These are phyloP conservation scores for Aegilops longissima DNA, from an alignment of 176 grass and related monocot species.

Conservation along the genomic window DNA sequence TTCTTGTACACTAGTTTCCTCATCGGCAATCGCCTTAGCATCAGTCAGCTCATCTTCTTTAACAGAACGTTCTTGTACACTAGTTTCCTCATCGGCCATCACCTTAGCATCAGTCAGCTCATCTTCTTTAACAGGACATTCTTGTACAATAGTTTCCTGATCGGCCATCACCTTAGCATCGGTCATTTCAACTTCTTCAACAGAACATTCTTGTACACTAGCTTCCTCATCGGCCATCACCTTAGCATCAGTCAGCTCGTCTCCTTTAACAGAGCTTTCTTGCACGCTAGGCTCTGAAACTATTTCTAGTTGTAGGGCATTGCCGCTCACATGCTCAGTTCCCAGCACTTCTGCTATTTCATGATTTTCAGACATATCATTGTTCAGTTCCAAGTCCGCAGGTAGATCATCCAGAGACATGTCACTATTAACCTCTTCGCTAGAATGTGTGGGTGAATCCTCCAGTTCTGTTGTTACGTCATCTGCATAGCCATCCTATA, in stretches of 20 bases:
- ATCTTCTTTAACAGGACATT: constrained; percentile 1
- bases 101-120: constrained; percentile 31
- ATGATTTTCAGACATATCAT: constrained; percentile 29
- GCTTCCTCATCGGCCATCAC: background rate
- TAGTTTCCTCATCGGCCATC: constrained; percentile 15
- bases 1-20: constrained; percentile 46
- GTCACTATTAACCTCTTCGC: constrained; percentile 45
- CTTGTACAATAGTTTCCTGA: background rate
- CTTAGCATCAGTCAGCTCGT: background rate
- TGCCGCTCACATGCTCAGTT: constrained; percentile 15
- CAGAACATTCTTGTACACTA: constrained; percentile 14
- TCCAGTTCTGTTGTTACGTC: constrained; percentile 53
- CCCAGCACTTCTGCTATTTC: constrained; percentile 20
- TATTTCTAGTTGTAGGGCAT: constrained; percentile 22
- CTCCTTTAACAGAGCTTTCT: background rate
- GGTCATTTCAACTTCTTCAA: background rate
- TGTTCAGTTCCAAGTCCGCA: constrained; percentile 36
- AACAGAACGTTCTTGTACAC: constrained; percentile 20
- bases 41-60: constrained; percentile 24
- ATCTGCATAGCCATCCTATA: constrained; percentile 88
- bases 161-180: background rate
- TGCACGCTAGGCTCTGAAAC: constrained; percentile 19
- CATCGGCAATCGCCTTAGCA: constrained; percentile 36
- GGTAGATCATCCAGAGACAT: constrained; percentile 37
- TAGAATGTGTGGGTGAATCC: constrained; percentile 48